A percentile compares a stretch with the other conserved stretches of the same genome.
phyloP scores from a whole-genome alignment of 148 eudicot species.

The Vaccinium myrtillus region DNA sequence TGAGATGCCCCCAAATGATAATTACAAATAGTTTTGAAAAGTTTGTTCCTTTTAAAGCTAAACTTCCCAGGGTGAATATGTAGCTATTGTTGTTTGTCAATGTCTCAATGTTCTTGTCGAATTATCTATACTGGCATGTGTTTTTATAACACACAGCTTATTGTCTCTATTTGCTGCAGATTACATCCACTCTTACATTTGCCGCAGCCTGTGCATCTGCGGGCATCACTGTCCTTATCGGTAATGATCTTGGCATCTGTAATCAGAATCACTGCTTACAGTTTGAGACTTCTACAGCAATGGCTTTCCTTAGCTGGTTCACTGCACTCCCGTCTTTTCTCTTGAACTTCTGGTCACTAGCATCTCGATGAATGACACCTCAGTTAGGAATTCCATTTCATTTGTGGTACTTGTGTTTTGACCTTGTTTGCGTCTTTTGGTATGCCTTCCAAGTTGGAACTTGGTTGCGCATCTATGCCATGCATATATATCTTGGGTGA shows the following conservation, averaged over 20 bases:
- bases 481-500: background rate
- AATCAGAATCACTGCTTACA: conserved; percentile 63
- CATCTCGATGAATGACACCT: conserved; percentile 45
- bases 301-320: conserved; percentile 96
- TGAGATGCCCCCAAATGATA: background rate
- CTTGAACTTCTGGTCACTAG: conserved; percentile 88
- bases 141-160: background rate
- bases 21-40: background rate
- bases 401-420: background rate
- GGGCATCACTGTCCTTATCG: conserved; percentile 88
- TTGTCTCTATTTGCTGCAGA: conserved; percentile 44
- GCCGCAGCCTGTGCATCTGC: conserved; percentile 97
- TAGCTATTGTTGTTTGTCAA: background rate
- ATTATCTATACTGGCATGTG: background rate
- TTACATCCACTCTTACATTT: conserved; percentile 80
- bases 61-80: background rate
- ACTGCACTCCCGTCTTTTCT: conserved; percentile 78
- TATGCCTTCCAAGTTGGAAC: background rate
- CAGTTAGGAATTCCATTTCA: background rate
- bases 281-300: conserved; percentile 87
- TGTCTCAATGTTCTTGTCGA: background rate
- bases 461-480: background rate
- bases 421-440: background rate
- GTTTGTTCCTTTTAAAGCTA: background rate
- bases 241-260: conserved; percentile 69